A percentile compares a stretch with the other conserved stretches of the same genome.
Evolutionary conservation across 768 basidiomycete genomes (phyloP).

Genomic region (Mycena capillaripes): DNA sequence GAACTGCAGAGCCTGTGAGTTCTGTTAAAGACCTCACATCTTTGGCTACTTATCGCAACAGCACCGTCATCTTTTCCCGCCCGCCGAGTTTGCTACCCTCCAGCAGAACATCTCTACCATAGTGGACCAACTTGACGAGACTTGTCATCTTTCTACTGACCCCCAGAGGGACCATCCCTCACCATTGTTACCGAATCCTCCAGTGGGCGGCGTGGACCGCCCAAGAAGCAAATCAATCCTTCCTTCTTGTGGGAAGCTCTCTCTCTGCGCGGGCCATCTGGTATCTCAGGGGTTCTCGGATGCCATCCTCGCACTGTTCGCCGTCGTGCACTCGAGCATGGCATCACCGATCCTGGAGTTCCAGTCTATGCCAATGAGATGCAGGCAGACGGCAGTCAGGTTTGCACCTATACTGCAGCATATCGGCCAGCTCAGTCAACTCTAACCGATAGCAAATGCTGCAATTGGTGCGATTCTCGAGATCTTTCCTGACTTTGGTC

Average conservation of each 20-base stretch:
- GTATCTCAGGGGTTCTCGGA: no score
- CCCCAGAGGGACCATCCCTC: constrained; percentile 18
- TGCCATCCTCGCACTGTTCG: no score
- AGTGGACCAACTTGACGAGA: constrained; percentile 34
- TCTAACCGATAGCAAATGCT: constrained; percentile 39
- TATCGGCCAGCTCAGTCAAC: constrained; percentile 21
- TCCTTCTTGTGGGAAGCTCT: no score
- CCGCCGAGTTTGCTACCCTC: no score
- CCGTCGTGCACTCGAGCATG: constrained; percentile 31
- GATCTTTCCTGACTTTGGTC: constrained; percentile 43
- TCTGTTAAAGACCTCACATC: no score
- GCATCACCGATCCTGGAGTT: constrained; percentile 21
- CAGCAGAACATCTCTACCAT: constrained; percentile 34
- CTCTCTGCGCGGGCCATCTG: no score
- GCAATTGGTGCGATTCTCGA: constrained; percentile 36
- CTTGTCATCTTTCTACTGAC: constrained; percentile 33
- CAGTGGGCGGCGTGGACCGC: constrained; percentile 30
- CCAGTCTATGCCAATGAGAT: constrained; percentile 12
- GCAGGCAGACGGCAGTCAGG: no score
- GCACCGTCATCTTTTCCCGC: constrained; percentile 13
- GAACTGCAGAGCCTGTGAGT: neutral
- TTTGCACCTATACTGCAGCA: neutral
- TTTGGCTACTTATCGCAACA: neutral
- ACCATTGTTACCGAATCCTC: neutral
- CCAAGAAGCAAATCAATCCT: constrained; percentile 40